Evolutionary conservation across 1,139 yeast genomes (phyloP), one percentile per base, ranked within the genome.

Genomic region (Yamadazyma sp.): DNA sequence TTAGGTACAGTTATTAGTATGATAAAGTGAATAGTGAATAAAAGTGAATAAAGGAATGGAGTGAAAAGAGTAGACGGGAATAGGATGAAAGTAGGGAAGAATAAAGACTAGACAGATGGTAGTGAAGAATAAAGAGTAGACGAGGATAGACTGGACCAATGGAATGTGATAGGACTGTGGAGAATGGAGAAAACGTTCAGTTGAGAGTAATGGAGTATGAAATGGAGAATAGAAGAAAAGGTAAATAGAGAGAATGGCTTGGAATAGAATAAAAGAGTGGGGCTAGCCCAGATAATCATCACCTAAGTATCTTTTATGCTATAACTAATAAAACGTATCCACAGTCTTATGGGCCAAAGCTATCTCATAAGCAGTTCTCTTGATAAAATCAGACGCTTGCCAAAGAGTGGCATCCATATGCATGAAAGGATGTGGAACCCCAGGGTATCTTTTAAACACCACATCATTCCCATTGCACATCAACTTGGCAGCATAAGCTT

Each of bases 371-470:
- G 53, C 55, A 14, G 57, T 53, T 32, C 44, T 41, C 44, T 45
- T 48, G 31, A 53, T 53, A 46, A 38, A 46, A 30, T 44, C 48
- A n/a, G 33, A 22, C 8, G 50, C 77, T 45, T 69, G 70, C 31
- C 62, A 55, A 35, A 71, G 54, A 10, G 57, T 57, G 15, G 56
- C 70, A 46, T 70, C 71, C 76, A 72, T 70, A 30, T 63, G 75
- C 75, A 72, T 68, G 28, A 65, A 70, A 5, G 75, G 67, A 46
- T 72, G 78, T 1, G 77, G 77, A 21, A 70, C 64, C 3, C 76
- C 75, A n/a, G 62, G 58, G 45, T 68, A 71, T 22, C 71, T 50
- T 16, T 51, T 54, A n/a, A 70, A 53, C 15, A 54, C 56, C 22
- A 67, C 57, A 4, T 54, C 53, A 31, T 70, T 56, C 5, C 76